A percentile compares a stretch with the other conserved stretches of the same genome.
These are phyloP conservation scores for Penicillium paradoxum DNA, from an alignment of 495 filamentous ascomycete species.

Conservation along the genomic window DNA sequence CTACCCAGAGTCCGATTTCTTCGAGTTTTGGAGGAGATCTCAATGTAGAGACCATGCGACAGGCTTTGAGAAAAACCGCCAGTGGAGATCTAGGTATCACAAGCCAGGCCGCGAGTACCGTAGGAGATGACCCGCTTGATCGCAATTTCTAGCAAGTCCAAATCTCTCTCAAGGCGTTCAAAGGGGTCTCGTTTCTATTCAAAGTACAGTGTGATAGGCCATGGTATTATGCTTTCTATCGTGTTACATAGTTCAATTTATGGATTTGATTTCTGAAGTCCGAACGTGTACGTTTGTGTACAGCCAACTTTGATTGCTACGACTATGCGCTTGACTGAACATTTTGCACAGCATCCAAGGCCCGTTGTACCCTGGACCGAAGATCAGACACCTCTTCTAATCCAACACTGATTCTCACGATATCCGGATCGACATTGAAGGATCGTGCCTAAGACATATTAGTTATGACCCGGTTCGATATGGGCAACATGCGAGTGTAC, in stretches of 20 bases:
- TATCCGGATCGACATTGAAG: conserved; percentile 69
- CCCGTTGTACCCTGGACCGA: conserved; percentile 40
- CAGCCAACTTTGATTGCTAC: conserved; percentile 2
- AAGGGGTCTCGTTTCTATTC: conserved; percentile 3
- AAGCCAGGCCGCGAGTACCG: conserved; percentile 59
- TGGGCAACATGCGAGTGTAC: conserved; percentile 14
- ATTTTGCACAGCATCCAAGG: conserved; percentile 41
- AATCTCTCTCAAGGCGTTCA: background rate
- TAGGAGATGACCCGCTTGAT: conserved; percentile 36
- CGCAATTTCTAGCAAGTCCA: conserved; percentile 20
- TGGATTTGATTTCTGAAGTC: conserved; percentile 11
- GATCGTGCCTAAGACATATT: conserved; percentile 52
- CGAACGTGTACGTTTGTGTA: background rate
- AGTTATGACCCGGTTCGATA: conserved; percentile 1
- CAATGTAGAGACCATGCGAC: conserved; percentile 84
- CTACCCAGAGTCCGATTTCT: conserved; percentile 42
- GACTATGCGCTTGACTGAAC: conserved; percentile 6
- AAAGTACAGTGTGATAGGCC: conserved; percentile 4
- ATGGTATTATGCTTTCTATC: conserved; percentile 1
- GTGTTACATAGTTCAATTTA: conserved; percentile 11
- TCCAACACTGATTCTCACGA: conserved; percentile 87
- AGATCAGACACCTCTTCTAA: conserved; percentile 73
- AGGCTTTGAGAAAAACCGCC: conserved; percentile 66
- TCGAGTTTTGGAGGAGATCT: conserved; percentile 58
- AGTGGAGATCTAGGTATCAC: conserved; percentile 68